Conservation (phyloP, 208 protist genomes). For the Acanthamoeba sp. region DNA sequence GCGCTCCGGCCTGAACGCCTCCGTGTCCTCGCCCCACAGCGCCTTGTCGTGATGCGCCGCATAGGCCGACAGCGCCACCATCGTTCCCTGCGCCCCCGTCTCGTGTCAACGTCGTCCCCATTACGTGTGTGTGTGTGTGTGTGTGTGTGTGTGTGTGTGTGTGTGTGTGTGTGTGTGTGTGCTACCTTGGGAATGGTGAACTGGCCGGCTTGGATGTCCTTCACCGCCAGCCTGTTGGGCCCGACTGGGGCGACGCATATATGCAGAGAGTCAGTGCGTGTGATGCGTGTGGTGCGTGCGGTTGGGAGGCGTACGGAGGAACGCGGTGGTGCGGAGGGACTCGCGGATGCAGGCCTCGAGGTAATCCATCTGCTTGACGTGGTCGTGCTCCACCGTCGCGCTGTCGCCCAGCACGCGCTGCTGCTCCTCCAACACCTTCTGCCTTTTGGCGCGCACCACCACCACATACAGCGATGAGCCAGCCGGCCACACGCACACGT, state of each 20-base stretch:
- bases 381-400: slow-evolving; percentile 16
- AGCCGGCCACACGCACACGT: no score
- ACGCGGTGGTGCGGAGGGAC: slow-evolving; percentile 32
- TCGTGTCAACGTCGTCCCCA: no score
- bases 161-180: not conserved
- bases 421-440: slow-evolving; percentile 45
- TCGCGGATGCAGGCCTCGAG: slow-evolving; percentile 50
- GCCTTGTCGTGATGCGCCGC: slow-evolving; percentile 10
- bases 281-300: not conserved
- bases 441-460: not conserved
- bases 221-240: slow-evolving; percentile 33
- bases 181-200: slow-evolving; percentile 17
- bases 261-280: not conserved
- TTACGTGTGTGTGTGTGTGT: not conserved
- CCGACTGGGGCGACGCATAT: slow-evolving; percentile 2
- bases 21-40: slow-evolving; percentile 20
- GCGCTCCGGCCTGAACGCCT: slow-evolving; percentile 9
- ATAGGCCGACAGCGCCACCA: slow-evolving; percentile 23
- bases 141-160: no score
- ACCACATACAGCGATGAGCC: no score
- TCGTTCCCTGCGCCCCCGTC: not conserved
- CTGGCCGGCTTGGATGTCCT: slow-evolving; percentile 36
- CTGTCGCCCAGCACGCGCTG: not conserved
- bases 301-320: not conserved
- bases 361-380: slow-evolving; percentile 49